Evolutionary conservation across 2,329 filamentous ascomycete genomes (phyloP).

Genomic region (Aureobasidium sp.): DNA sequence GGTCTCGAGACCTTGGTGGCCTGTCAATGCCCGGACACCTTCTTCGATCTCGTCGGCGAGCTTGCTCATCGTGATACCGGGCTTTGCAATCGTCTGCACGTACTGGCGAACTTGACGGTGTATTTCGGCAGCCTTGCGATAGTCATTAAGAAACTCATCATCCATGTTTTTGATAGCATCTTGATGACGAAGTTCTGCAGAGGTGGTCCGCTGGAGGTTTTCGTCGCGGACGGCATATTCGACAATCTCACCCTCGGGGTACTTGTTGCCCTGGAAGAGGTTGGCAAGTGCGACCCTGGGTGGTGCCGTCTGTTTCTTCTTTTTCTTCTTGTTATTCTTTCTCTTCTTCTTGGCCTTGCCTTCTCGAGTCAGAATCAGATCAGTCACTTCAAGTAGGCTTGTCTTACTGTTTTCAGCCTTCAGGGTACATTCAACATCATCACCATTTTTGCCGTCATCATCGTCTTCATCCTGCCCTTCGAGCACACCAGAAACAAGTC

Average conservation of each 20-base stretch:
- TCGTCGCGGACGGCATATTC: constrained; percentile 59
- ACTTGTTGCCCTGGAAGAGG: constrained; percentile 63
- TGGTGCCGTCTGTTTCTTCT: constrained; percentile 57
- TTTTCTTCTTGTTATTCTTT: constrained; percentile 61
- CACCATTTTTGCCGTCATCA: constrained; percentile 20
- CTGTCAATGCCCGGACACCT: constrained; percentile 66
- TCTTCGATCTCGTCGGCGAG: constrained; percentile 86
- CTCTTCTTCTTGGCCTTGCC: constrained; percentile 47
- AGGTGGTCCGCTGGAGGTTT: constrained; percentile 70
- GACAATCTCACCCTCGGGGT: constrained; percentile 69
- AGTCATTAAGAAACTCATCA: constrained; percentile 70
- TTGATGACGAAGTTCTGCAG: constrained; percentile 71
- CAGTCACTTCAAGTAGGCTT: not conserved
- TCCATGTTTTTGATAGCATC: constrained; percentile 56
- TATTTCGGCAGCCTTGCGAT: constrained; percentile 75
- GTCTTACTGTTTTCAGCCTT: constrained; percentile 47
- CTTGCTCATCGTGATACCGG: constrained; percentile 69
- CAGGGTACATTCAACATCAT: constrained; percentile 19
- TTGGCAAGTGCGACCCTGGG: constrained; percentile 65
- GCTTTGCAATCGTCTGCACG: constrained; percentile 71
- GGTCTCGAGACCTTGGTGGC: constrained; percentile 66
- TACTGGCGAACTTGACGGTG: constrained; percentile 81
- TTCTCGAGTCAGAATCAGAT: not conserved
- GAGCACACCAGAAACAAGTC: not conserved
- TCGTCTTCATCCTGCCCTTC: constrained; percentile 21